Percentiles rank a stretch among this genome's conserved stretches.
Conservation (phyloP, 805 yeast species). For the Cyberlindnera mississippiensis region DNA sequence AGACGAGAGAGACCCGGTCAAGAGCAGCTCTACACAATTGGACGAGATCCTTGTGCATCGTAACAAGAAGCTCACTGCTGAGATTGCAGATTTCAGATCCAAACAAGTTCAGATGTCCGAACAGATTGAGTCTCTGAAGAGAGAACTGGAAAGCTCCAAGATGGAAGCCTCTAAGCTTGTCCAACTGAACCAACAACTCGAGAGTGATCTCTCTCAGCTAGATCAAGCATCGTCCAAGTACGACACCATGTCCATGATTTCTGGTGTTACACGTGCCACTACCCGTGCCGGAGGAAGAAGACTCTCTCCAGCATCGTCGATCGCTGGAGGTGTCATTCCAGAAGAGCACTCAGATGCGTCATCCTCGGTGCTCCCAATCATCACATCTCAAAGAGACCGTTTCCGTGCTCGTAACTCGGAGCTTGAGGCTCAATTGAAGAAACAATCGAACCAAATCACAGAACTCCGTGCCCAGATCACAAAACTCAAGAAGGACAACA, state of each 20-base stretch:
- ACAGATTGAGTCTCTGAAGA: constrained; percentile 39
- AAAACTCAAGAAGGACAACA: constrained; percentile 66
- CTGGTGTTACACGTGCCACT: constrained; percentile 38
- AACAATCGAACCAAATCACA: constrained; percentile 46
- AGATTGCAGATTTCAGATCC: constrained; percentile 62
- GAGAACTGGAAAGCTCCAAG: constrained; percentile 31
- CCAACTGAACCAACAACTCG: constrained; percentile 57
- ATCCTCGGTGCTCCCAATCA: constrained; percentile 72
- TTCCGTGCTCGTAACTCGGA: constrained; percentile 80
- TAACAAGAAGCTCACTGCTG: constrained; percentile 69
- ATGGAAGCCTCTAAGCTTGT: constrained; percentile 40
- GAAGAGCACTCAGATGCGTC: constrained; percentile 24
- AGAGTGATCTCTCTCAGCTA: constrained; percentile 62
- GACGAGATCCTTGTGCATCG: constrained; percentile 64
- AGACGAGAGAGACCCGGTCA: constrained; percentile 24
- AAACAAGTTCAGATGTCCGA: constrained; percentile 45
- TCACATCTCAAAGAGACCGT: constrained; percentile 93
- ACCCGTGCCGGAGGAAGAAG: constrained; percentile 29
- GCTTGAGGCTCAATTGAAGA: constrained; percentile 75
- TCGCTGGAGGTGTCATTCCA: constrained; percentile 39
- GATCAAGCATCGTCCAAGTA: constrained; percentile 31
- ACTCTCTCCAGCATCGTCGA: constrained; percentile 50
- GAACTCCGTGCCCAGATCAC: constrained; percentile 64
- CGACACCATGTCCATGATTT: constrained; percentile 62
- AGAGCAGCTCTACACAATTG: constrained; percentile 27